phyloP scores from a whole-genome alignment of 257 asterid species.

The Phtheirospermum japonicum region DNA sequence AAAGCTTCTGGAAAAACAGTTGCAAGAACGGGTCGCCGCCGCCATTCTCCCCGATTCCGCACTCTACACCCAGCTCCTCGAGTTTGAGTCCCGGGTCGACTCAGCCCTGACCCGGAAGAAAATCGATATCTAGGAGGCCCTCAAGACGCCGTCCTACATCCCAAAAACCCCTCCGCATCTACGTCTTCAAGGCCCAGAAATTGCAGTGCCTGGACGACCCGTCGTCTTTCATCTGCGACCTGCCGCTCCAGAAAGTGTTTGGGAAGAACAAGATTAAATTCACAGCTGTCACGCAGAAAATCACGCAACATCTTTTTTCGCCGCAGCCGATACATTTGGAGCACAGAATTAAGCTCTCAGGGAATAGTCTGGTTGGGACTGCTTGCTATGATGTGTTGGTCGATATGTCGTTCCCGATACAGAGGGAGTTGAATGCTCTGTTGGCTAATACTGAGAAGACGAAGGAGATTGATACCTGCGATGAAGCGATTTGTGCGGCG shows the following conservation, averaged over 20 bases:
- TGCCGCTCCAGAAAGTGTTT: conserved; percentile 81
- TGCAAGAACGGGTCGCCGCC: conserved; percentile 93
- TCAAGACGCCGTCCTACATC: conserved; percentile 69
- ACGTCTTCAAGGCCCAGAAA: conserved; percentile 89
- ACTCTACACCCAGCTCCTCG: too few species aligned
- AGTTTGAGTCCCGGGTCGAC: too few species aligned
- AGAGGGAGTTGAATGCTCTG: conserved; percentile 80
- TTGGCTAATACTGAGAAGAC: conserved; percentile 87
- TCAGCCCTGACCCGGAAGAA: too few species aligned
- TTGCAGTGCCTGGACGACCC: conserved; percentile 85
- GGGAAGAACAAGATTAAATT: conserved; percentile 74
- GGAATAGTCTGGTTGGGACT: conserved; percentile 82
- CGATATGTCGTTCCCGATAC: conserved; percentile 90
- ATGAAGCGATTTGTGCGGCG: conserved; percentile 87
- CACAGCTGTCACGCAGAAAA: conserved; percentile 75
- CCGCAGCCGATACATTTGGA: conserved; percentile 94
- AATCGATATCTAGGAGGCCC: too few species aligned
- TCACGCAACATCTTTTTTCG: conserved; percentile 68
- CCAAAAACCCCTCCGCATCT: conserved; percentile 85
- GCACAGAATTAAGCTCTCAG: conserved; percentile 85
- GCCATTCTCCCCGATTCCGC: too few species aligned
- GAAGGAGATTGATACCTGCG: conserved; percentile 90
- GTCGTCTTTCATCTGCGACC: conserved; percentile 83
- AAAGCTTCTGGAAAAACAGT: conserved; percentile 91
- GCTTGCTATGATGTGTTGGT: conserved; percentile 89